Base-by-base conservation (phyloP, 2,329 filamentous ascomycete species). In the Didymella keratinophila region DNA sequence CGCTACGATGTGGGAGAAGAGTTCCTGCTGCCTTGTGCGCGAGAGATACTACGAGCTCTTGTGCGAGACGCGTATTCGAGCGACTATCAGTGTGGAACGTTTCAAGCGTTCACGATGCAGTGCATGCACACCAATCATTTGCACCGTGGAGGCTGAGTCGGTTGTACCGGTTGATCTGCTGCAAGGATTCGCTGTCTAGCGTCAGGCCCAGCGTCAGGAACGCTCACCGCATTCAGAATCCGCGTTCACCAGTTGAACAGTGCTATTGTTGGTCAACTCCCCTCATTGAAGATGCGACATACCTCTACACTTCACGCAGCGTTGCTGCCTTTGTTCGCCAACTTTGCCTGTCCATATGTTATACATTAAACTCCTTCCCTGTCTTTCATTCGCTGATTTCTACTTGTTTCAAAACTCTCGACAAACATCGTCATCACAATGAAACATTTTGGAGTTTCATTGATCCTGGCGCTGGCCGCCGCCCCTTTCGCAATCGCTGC, bases 381-480 rank as follows among this genome's bases (percentile, higher is more conserved):
- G 6, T 30, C n/a, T 28, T 18, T 23, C 10, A 3, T 39, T 53
- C 34, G 28, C 37, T 20, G n/a, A 37, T 32, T 25, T 16, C n/a
- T 34, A 36, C 9, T 21, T 27, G 12, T 49, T 21, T 41, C 27
- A 27, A n/a, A 43, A 25, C 41, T 23, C 21, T 11, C 10, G 37
- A 16, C 28, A 44, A 43, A 27, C 41, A 45, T 55, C 25, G 6
- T 57, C 39, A 25, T 21, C 20, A 34, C 55, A 21, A 47, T 62
- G 48, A 53, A 43, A 55, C 51, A 54, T 30, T 32, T 49, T 30
- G 27, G 46, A 20, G 32, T 60, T 50, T 49, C 44, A 18, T 45
- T 34, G 49, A 25, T 59, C 36, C 42, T 63, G 51, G 56, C 57
- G 55, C 62, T 61, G 57, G 60, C 36, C 54, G 56, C 46, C 47